Percentiles rank a stretch among this genome's conserved stretches.
Evolutionary conservation across 352 stramenopile species (phyloP).

Genomic region (Phytophthora hibernalis): DNA sequence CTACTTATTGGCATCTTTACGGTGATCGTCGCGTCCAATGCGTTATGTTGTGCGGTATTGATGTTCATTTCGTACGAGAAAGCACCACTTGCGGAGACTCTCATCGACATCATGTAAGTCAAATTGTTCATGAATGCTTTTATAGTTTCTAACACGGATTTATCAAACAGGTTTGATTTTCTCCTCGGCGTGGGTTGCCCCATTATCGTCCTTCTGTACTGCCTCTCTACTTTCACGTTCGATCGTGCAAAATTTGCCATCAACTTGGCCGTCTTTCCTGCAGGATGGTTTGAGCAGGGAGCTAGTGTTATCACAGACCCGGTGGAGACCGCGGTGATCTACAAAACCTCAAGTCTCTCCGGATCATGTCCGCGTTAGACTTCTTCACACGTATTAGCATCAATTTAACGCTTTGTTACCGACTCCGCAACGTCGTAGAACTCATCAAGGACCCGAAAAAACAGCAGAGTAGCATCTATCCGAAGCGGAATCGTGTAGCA

Average conservation of each 20-base stretch:
- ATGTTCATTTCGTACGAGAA: conserved; percentile 22
- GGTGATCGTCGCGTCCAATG: conserved; percentile 20
- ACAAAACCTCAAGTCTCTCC: conserved; percentile 28
- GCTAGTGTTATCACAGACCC: conserved; percentile 4
- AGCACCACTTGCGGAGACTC: conserved; percentile 16
- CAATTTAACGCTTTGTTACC: conserved; percentile 19
- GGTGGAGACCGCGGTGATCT: conserved; percentile 5
- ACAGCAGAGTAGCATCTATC: conserved; percentile 2
- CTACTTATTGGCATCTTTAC: conserved; percentile 21
- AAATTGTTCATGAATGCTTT: background rate
- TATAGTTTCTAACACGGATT: background rate
- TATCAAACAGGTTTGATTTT: conserved; percentile 34
- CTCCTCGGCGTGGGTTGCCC: conserved; percentile 25
- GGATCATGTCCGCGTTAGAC: conserved; percentile 27
- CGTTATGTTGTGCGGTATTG: conserved; percentile 13
- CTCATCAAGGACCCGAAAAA: conserved; percentile 2
- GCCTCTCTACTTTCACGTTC: conserved; percentile 29
- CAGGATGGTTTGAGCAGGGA: conserved; percentile 2
- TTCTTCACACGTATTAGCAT: conserved; percentile 31
- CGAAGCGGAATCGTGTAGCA: conserved; percentile 2
- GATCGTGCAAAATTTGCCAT: conserved; percentile 26
- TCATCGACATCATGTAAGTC: conserved; percentile 44
- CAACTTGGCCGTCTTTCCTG: conserved; percentile 22
- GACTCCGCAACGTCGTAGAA: conserved; percentile 1
- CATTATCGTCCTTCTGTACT: conserved; percentile 32